A percentile compares a stretch with the other conserved stretches of the same genome.
These are phyloP conservation scores for Suillus discolor DNA, from an alignment of 768 basidiomycete genomes.

Conservation along the genomic window DNA sequence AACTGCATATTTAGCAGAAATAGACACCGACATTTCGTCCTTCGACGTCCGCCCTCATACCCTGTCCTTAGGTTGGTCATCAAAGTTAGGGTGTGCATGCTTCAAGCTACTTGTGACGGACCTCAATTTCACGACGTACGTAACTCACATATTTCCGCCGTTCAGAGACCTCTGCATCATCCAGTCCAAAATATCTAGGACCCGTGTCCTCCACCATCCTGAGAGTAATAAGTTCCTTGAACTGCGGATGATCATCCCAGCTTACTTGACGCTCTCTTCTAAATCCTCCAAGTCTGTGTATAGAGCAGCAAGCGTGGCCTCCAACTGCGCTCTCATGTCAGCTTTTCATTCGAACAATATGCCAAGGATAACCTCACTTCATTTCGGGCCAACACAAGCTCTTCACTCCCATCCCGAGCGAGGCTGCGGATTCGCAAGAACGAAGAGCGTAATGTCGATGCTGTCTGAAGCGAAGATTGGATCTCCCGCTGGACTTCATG, in stretches of 20 bases:
- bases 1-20: background rate
- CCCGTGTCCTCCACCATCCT: conserved; percentile 90
- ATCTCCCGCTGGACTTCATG: conserved; percentile 86
- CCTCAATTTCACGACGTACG: conserved; percentile 78
- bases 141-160: conserved; percentile 76
- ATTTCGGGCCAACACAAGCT: conserved; percentile 76
- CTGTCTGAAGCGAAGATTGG: conserved; percentile 70
- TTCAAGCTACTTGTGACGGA: conserved; percentile 39
- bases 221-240: conserved; percentile 15
- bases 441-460: conserved; percentile 71
- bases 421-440: conserved; percentile 79
- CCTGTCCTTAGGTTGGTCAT: conserved; percentile 56
- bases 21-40: conserved; percentile 2
- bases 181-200: conserved; percentile 81
- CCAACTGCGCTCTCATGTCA: conserved; percentile 50
- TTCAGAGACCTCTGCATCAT: conserved; percentile 72
- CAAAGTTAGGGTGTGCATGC: conserved; percentile 17
- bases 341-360: background rate
- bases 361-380: conserved; percentile 50
- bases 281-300: conserved; percentile 91
- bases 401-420: conserved; percentile 74
- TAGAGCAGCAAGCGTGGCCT: conserved; percentile 72
- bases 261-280: conserved; percentile 91
- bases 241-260: conserved; percentile 5
- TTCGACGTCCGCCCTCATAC: conserved; percentile 69